These are phyloP conservation scores for Talaromyces piceae DNA, from an alignment of 2,329 filamentous ascomycete genomes.

Conservation along the genomic window DNA sequence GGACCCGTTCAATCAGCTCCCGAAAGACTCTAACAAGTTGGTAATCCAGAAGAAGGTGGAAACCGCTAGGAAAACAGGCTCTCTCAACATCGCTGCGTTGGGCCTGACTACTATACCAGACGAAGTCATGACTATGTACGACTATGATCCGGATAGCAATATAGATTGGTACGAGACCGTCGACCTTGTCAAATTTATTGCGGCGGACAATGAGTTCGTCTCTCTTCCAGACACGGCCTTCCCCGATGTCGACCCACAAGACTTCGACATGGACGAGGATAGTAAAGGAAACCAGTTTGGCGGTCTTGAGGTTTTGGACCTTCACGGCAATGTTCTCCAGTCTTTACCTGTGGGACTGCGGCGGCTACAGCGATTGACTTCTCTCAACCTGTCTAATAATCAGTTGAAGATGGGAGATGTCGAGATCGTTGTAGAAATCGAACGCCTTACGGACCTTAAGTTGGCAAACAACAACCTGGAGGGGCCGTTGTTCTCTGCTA, in stretches of 20 bases:
- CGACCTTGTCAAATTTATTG: constrained; percentile 74
- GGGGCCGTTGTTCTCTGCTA: constrained; percentile 57
- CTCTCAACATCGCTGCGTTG: constrained; percentile 82
- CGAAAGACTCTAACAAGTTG: constrained; percentile 54
- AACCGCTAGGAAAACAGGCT: constrained; percentile 66
- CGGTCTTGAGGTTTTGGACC: constrained; percentile 69
- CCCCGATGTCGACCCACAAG: constrained; percentile 57
- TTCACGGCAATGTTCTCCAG: constrained; percentile 75
- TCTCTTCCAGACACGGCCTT: constrained; percentile 67
- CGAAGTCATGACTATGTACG: constrained; percentile 87
- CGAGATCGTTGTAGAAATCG: constrained; percentile 66
- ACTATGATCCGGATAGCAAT: constrained; percentile 58
- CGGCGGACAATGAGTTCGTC: constrained; percentile 83
- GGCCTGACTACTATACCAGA: constrained; percentile 69
- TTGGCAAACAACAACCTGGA: constrained; percentile 69
- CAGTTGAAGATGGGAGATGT: constrained; percentile 65
- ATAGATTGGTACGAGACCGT: constrained; percentile 86
- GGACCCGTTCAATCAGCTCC: constrained; percentile 52
- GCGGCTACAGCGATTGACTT: constrained; percentile 65
- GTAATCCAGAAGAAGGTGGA: constrained; percentile 67
- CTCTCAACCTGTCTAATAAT: constrained; percentile 80
- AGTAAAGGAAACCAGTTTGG: constrained; percentile 68
- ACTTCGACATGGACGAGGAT: constrained; percentile 58
- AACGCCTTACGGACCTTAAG: constrained; percentile 67
- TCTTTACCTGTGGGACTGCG: constrained; percentile 68